A percentile compares a stretch with the other conserved stretches of the same genome.
phyloP scores from a whole-genome alignment of 202 grass and related monocot genomes.

The Zoysia matrella region DNA sequence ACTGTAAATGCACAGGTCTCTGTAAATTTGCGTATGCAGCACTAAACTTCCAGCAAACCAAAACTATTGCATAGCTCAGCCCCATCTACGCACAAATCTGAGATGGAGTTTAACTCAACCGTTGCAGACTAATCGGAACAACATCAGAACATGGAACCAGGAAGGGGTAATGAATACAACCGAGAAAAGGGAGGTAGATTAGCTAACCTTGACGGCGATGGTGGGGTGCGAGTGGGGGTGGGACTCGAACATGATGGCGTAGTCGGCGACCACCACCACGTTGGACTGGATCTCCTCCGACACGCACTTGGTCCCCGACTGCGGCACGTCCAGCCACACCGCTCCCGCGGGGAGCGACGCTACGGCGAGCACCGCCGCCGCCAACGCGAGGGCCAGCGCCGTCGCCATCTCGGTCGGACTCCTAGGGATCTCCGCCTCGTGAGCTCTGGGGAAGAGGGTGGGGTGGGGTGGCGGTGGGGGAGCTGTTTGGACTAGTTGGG shows the following conservation, averaged over 20 bases:
- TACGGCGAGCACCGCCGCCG: slow-evolving; percentile 3
- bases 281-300: slow-evolving; percentile 94
- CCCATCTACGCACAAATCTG: background rate
- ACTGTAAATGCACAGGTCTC: slow-evolving; percentile 5
- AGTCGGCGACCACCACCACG: slow-evolving; percentile 86
- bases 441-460: background rate
- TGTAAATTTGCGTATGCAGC: background rate
- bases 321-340: slow-evolving; percentile 78
- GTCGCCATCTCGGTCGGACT: slow-evolving; percentile 29
- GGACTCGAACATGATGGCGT: slow-evolving; percentile 72
- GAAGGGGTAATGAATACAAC: background rate
- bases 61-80: background rate
- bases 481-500: background rate
- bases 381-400: slow-evolving; percentile 29
- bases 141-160: background rate
- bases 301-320: slow-evolving; percentile 84
- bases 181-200: background rate
- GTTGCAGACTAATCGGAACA: background rate
- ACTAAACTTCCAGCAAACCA: background rate
- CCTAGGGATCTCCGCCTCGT: slow-evolving; percentile 49
- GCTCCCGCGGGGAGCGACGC: slow-evolving; percentile 47
- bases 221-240: slow-evolving; percentile 65
- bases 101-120: background rate
- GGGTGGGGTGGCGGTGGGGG: too few species aligned
- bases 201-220: slow-evolving; percentile 66